Percentiles rank a stretch among this genome's conserved stretches.
Conservation (phyloP, 2,329 filamentous ascomycete species). For the Monilinia fructigena region DNA sequence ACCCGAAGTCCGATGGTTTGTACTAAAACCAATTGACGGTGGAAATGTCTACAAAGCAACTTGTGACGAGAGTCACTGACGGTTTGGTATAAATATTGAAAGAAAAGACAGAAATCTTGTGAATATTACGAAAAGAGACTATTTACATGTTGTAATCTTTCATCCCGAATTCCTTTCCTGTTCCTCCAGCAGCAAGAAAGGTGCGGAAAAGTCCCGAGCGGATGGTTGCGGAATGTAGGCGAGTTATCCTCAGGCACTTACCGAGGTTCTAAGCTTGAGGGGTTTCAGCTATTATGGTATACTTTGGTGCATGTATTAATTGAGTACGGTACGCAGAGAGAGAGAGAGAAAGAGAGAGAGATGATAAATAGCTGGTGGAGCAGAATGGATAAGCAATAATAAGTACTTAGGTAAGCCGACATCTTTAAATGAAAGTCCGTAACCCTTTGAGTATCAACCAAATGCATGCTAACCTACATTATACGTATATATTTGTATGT, state of each 20-base stretch:
- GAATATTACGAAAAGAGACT: not conserved
- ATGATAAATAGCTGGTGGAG: no score
- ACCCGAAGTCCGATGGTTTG: not conserved
- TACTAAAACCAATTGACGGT: not conserved
- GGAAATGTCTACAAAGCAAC: not conserved
- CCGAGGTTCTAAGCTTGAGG: not conserved
- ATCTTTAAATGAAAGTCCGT: no score
- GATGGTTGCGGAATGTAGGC: not conserved
- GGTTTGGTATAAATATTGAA: not conserved
- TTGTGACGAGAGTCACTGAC: not conserved
- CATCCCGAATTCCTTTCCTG: not conserved
- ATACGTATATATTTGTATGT: no score
- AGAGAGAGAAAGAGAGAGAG: no score
- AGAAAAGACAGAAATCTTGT: not conserved
- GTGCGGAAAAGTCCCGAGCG: conserved; percentile 8
- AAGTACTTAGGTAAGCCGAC: no score
- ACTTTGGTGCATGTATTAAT: no score
- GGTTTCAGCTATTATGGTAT: not conserved
- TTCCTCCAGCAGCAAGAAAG: not conserved
- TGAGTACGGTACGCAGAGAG: no score
- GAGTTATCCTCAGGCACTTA: conserved; percentile 3
- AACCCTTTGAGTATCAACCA: no score
- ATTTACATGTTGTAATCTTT: not conserved
- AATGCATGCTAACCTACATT: no score
- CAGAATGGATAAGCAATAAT: no score